These are phyloP conservation scores for Posidonia australis DNA, from an alignment of 106 monocot genomes.

Conservation along the genomic window DNA sequence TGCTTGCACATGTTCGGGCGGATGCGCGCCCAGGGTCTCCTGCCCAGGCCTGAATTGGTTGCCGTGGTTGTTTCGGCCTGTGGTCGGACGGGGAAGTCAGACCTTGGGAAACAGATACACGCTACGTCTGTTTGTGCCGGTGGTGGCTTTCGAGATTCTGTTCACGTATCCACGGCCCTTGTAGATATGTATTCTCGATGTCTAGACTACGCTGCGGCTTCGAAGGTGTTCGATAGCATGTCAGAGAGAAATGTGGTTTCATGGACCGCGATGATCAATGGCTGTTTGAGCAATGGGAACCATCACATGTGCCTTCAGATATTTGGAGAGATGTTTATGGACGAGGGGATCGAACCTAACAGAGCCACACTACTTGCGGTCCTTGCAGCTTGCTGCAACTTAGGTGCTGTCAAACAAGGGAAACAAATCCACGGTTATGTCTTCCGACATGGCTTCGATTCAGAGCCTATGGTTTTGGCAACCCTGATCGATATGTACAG, in stretches of 20 bases:
- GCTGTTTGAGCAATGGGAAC: slow-evolving; percentile 7
- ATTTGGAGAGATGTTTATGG: slow-evolving; percentile 13
- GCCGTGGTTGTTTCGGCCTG: slow-evolving; percentile 20
- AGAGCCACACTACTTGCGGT: slow-evolving; percentile 23
- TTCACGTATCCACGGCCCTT: slow-evolving; percentile 19
- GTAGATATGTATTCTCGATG: slow-evolving; percentile 27
- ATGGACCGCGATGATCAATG: slow-evolving; percentile 34
- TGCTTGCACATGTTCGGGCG: not conserved
- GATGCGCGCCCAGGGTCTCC: not conserved
- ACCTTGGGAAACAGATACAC: slow-evolving; percentile 15
- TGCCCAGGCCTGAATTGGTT: slow-evolving; percentile 19
- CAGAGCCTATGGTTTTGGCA: slow-evolving; percentile 10
- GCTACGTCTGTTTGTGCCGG: slow-evolving; percentile 2
- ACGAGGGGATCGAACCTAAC: slow-evolving; percentile 11
- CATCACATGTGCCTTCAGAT: not conserved
- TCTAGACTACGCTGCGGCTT: slow-evolving; percentile 5
- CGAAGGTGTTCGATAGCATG: slow-evolving; percentile 22
- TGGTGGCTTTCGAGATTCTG: not conserved
- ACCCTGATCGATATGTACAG: slow-evolving; percentile 30
- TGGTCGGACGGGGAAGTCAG: not conserved
- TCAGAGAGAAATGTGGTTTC: slow-evolving; percentile 25
- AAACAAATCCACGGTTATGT: slow-evolving; percentile 24
- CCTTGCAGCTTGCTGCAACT: slow-evolving; percentile 16
- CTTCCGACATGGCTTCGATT: slow-evolving; percentile 14
- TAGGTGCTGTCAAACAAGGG: slow-evolving; percentile 8